Base-by-base conservation (phyloP, 371 early-diverging fungal genomes). In the Capillidium rhysosporum region DNA sequence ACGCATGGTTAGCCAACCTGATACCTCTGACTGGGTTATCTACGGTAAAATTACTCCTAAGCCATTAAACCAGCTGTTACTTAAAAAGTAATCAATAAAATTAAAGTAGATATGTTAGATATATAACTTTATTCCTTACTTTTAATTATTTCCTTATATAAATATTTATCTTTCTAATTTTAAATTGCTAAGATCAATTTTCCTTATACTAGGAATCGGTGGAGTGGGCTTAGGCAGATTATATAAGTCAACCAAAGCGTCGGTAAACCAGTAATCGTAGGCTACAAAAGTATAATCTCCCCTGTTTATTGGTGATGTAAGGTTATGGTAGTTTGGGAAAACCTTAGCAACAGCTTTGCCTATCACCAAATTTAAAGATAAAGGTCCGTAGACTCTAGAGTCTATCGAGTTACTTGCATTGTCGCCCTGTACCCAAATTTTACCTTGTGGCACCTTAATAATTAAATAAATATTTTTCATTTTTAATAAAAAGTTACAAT, bases 371-470 rank as follows among this genome's bases (percentile, higher is more conserved):
- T 82, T 87, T 64, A 79, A 69, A 0, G 88, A 74, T 1, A 90
- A 80, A 0, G 90, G 87, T 0, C 90, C 90, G 69, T 87, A 90
- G 5, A 56, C 57, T 40, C 89, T 63, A 25, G 88, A 87, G 55
- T 90, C 91, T 0, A 71, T 82, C 2, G 86, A 85, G 59, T 83
- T 80, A 56, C 70, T 77, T 30, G 77, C 60, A 62, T 90, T 88
- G 56, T 90, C 91, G 5, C 91, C 91, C 49, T 65, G 70, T 8
- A 80, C 43, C 80, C 80, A 80, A n/a, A 78, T 68, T 59, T 77
- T 77, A 0, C 81, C 79, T n/a, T 61, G 63, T 25, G 81, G 81
- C 0, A 74, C 71, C 74, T 76, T 40, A 9, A 40, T 28, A 38
- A 20, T 24, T 40, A 20, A 34, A 38, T 26, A 14, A 39, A 40